phyloP scores from a whole-genome alignment of 148 eudicot species.

The Cornus suecica region DNA sequence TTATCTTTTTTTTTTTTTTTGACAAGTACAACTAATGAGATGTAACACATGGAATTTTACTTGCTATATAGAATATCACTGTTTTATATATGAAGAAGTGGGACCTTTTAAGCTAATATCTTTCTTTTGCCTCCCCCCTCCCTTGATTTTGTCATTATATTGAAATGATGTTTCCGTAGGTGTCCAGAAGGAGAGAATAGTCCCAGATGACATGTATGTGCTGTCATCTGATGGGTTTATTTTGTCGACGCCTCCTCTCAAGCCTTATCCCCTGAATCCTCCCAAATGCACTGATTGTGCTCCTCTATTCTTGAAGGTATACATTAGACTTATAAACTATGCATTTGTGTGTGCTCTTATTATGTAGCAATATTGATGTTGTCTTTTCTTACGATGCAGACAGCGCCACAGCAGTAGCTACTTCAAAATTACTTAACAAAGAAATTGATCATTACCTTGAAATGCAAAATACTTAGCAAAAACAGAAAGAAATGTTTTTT shows the following conservation, averaged over 20 bases:
- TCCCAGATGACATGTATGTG: slow-evolving; percentile 15
- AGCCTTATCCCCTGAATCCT: slow-evolving; percentile 1
- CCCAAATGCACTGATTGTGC: slow-evolving; percentile 12
- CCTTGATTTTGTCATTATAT: background rate
- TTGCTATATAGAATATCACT: too few species aligned
- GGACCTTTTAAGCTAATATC: too few species aligned
- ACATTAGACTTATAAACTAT: background rate
- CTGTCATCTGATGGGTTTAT: slow-evolving; percentile 14
- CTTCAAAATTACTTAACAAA: background rate
- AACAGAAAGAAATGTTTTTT: background rate
- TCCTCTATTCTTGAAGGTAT: slow-evolving; percentile 15
- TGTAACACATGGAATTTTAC: too few species aligned
- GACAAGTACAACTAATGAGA: too few species aligned
- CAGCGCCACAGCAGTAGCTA: background rate
- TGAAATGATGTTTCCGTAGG: background rate
- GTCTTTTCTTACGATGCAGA: background rate
- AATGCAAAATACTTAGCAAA: background rate
- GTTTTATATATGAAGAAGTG: too few species aligned
- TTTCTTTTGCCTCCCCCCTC: background rate
- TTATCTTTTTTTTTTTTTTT: too few species aligned
- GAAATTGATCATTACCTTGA: background rate
- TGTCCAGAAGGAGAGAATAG: slow-evolving; percentile 14
- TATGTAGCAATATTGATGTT: background rate
- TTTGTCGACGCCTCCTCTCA: slow-evolving; percentile 5
- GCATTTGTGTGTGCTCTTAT: background rate